Evolutionary conservation across 106 monocot genomes (phyloP), one percentile per base, ranked within the genome.

Genomic region (Gastrodia elata): DNA sequence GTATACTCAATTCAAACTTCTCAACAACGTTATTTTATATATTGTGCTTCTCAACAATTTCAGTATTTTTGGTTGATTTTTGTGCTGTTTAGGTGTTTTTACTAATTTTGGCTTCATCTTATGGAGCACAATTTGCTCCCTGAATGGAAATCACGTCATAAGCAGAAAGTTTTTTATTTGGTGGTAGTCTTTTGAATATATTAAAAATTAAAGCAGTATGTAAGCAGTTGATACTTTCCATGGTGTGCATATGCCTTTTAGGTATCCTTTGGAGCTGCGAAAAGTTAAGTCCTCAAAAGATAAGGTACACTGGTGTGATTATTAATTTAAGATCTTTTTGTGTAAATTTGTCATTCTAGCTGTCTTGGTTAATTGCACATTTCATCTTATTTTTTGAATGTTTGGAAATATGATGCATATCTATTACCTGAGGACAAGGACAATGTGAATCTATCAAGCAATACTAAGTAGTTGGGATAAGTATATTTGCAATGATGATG

Each of bases 191-290:
- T 67, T 67, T 38, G 3, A 15, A 37, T 67, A 20, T 13, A 67
- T 52, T 67, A 36, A 10, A 6, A 20, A 36, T 34, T 18, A n/a
- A 65, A 65, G 36, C 36, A 18, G 15, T 65, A 35, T 65, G 15
- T 36, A 35, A 65, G 36, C 16, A 36, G 1, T 39, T 3, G 25
- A 68, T 38, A 8, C 22, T 39, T 40, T n/a, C n/a, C n/a, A 5
- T 24, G 11, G 2, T 15, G 8, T 24, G 39, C 25, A 40, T 11
- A n/a, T 72, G 22, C 65, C 6, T 72, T 49, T 58, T 77, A 97
- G 97, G 97, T 97, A 98, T 75, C 97, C 93, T 70, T 81, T 98
- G 85, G 97, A 98, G 88, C 85, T 98, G 22, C 75, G 97, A 39
- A 93, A 98, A 85, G 93, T 85, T 48, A 98, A 91, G 57, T 52